Base-by-base conservation (phyloP, 176 grass and related monocot species). In the Paspalum vaginatum region DNA sequence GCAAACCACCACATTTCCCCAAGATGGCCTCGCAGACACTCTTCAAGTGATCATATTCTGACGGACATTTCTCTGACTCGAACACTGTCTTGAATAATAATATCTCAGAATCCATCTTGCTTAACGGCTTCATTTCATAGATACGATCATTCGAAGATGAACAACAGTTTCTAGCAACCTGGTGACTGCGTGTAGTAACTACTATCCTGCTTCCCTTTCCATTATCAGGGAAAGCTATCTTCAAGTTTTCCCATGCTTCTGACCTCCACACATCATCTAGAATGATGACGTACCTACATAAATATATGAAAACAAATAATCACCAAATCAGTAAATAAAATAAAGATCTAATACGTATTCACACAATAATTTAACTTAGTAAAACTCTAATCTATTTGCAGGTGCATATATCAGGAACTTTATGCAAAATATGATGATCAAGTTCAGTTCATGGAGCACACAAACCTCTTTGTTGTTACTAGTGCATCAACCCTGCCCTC, bases 181-280 rank as follows among this genome's bases (percentile, higher is more conserved):
- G 11, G 2, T 53, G 11, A 59, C 24, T 82, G 0, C 78, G 60
- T 27, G 87, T 85, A 8, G 82, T 89, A 4, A 85, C 61, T 22
- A 89, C 2, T 41, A 89, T 72, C 60, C 59, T 76, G 7, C 87
- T 81, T 3, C 63, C 25, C 6, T 68, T 54, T 22, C 8, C 13
- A 45, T 68, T 68, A 56, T 64, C 15, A 40, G 87, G 81, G 16
- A 89, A 65, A 10, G 60, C 87, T 40, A 20, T 1, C 8, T 26
- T 72, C 3, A 89, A 21, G 4, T n/a, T 21, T 7, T 56, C 20
- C 87, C 81, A 89, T 25, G 82, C 75, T 11, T 3, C 10, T 11
- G 22, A 5, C 0, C 1, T 59, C 68, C 58, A 76, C 1, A 87
- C 7, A 27, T 87, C 70, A 15, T 87, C 78, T 14, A 87, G 27